These are phyloP conservation scores for Amanita polypyramis DNA, from an alignment of 768 basidiomycete species.

Conservation along the genomic window DNA sequence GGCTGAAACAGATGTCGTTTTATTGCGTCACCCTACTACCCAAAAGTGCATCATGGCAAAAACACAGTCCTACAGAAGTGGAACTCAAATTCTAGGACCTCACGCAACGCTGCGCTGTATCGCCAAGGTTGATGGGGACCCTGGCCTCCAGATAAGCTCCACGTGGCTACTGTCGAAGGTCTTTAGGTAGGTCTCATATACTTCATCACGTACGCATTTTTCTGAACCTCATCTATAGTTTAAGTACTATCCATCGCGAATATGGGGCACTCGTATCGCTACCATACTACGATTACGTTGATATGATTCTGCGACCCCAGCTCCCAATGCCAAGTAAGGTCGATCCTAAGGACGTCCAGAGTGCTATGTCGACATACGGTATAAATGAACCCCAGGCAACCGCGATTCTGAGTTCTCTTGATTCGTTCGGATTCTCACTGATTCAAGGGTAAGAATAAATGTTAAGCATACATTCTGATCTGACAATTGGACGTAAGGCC, in stretches of 20 bases:
- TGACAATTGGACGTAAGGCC: constrained; percentile 44
- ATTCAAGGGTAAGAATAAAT: constrained; percentile 78
- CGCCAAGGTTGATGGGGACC: constrained; percentile 31
- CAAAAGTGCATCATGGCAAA: constrained; percentile 62
- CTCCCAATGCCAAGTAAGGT: constrained; percentile 36
- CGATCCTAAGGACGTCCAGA: constrained; percentile 40
- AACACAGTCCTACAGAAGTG: constrained; percentile 23
- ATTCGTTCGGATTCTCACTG: constrained; percentile 68
- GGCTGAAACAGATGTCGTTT: constrained; percentile 77
- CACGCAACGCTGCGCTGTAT: constrained; percentile 54
- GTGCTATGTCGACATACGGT: constrained; percentile 56
- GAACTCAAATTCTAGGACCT: constrained; percentile 37
- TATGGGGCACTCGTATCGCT: constrained; percentile 79
- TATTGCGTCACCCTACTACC: constrained; percentile 52
- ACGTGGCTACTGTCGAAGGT: constrained; percentile 73
- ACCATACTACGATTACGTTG: constrained; percentile 70
- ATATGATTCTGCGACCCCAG: constrained; percentile 61
- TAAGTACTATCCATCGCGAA: constrained; percentile 88
- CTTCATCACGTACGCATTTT: background rate
- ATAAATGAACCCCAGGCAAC: constrained; percentile 93
- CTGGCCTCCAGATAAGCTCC: constrained; percentile 52
- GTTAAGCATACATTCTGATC: background rate
- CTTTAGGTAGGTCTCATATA: constrained; percentile 48
- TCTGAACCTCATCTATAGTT: constrained; percentile 28
- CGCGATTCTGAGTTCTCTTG: constrained; percentile 72